Conservation (phyloP, 106 monocot species). For the Phalaenopsis aphrodite region DNA sequence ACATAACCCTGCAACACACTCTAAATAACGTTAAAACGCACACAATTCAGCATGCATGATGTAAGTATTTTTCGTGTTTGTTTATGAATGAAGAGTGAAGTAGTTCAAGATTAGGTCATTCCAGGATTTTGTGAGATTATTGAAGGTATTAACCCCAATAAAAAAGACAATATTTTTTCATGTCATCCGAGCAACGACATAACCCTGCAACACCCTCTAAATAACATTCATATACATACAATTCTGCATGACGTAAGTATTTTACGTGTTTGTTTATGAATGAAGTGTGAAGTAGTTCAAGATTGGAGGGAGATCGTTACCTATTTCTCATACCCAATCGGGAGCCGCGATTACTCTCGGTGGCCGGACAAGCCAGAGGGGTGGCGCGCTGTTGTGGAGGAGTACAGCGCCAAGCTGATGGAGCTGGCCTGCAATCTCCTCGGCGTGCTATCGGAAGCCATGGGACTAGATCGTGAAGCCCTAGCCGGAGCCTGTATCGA, state of each 20-base stretch:
- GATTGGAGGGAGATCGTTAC: slow-evolving; percentile 96
- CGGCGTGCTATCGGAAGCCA: slow-evolving; percentile 75
- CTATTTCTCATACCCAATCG: slow-evolving; percentile 75
- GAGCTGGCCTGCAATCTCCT: slow-evolving; percentile 60
- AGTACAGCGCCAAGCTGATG: slow-evolving; percentile 70
- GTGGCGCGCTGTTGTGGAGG: slow-evolving; percentile 53
- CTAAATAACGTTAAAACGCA: too few species aligned
- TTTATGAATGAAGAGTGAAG: slow-evolving; percentile 35
- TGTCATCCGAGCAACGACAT: too few species aligned
- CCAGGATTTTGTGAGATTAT: too few species aligned
- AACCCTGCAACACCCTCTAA: too few species aligned
- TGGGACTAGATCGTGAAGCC: slow-evolving; percentile 70
- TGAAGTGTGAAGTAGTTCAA: slow-evolving; percentile 56
- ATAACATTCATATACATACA: too few species aligned
- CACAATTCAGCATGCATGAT: too few species aligned
- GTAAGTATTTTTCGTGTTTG: too few species aligned
- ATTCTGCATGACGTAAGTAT: too few species aligned
- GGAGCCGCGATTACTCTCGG: slow-evolving; percentile 59
- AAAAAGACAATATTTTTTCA: too few species aligned
- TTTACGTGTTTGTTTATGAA: too few species aligned
- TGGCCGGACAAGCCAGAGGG: slow-evolving; percentile 88
- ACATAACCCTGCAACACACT: too few species aligned
- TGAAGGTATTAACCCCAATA: too few species aligned
- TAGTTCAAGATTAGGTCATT: slow-evolving; percentile 57
- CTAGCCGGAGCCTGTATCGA: slow-evolving; percentile 69